Conservation (phyloP, 2,329 filamentous ascomycete species). For the Colletotrichum cordylinicola region DNA sequence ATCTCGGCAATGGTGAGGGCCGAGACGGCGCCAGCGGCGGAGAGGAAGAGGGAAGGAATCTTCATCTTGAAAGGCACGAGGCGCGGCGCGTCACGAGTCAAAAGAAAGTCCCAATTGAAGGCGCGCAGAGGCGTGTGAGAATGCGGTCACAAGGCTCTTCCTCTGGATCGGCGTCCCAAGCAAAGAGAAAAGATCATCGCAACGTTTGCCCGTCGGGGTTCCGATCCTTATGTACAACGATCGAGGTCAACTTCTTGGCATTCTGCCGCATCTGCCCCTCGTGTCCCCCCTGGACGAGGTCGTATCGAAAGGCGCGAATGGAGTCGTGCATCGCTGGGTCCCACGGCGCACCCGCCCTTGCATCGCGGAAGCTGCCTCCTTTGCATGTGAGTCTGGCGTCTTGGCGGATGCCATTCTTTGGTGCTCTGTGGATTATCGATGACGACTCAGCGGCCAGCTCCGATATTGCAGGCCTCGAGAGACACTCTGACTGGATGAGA, state of each 20-base stretch:
- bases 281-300: neutral
- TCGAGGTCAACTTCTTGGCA: neutral
- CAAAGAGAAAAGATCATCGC: neutral
- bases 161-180: slow-evolving; percentile 7
- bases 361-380: slow-evolving; percentile 8
- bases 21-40: slow-evolving; percentile 32
- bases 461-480: neutral
- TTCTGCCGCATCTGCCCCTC: neutral
- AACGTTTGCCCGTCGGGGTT: neutral
- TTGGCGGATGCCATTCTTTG: neutral
- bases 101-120: neutral
- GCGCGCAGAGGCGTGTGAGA: neutral
- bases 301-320: neutral
- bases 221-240: neutral
- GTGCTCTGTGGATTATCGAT: neutral
- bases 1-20: slow-evolving; percentile 64
- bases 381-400: slow-evolving; percentile 1
- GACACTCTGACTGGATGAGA: slow-evolving; percentile 7
- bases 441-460: slow-evolving; percentile 12
- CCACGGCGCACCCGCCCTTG: slow-evolving; percentile 14
- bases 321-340: slow-evolving; percentile 1
- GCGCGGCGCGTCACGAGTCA: neutral
- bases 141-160: neutral
- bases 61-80: slow-evolving; percentile 31
- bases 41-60: slow-evolving; percentile 31